These are phyloP conservation scores for Metschnikowia lunata DNA, from an alignment of 805 yeast genomes.

Conservation along the genomic window DNA sequence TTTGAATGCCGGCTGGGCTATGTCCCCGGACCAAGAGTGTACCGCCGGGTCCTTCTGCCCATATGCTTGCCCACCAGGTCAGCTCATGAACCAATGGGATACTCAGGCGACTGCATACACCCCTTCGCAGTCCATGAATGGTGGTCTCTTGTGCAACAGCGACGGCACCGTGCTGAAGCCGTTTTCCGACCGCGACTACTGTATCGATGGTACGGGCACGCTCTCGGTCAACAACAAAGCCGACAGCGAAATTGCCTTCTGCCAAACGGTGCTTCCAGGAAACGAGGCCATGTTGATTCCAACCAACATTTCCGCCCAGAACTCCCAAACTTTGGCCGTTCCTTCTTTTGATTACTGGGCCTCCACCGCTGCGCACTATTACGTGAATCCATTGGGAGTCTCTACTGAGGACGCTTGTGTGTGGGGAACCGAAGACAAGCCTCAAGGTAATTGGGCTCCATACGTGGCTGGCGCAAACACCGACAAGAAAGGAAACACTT, in stretches of 20 bases:
- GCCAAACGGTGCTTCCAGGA: conserved; percentile 93
- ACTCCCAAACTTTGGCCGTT: conserved; percentile 62
- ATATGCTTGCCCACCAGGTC: conserved; percentile 87
- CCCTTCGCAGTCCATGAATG: conserved; percentile 75
- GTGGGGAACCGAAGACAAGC: conserved; percentile 71
- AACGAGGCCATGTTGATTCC: conserved; percentile 94
- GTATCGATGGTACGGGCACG: conserved; percentile 76
- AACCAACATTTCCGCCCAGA: conserved; percentile 53
- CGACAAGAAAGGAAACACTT: conserved; percentile 67
- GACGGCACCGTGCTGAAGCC: conserved; percentile 67
- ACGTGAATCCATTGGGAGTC: conserved; percentile 80
- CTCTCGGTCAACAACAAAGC: conserved; percentile 60
- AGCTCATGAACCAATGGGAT: conserved; percentile 87
- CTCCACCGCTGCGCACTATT: conserved; percentile 80
- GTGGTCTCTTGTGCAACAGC: conserved; percentile 74
- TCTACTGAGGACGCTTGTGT: conserved; percentile 71
- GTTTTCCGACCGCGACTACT: conserved; percentile 52
- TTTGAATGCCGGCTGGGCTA: conserved; percentile 81
- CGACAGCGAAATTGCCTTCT: conserved; percentile 64
- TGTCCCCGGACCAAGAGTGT: conserved; percentile 70
- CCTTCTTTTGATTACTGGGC: conserved; percentile 87
- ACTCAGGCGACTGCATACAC: conserved; percentile 64
- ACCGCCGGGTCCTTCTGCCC: conserved; percentile 81
- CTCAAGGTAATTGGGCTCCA: conserved; percentile 90
- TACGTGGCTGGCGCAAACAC: conserved; percentile 89